Evolutionary conservation across 352 stramenopile genomes (phyloP).

Genomic region (Peronospora tabacina): DNA sequence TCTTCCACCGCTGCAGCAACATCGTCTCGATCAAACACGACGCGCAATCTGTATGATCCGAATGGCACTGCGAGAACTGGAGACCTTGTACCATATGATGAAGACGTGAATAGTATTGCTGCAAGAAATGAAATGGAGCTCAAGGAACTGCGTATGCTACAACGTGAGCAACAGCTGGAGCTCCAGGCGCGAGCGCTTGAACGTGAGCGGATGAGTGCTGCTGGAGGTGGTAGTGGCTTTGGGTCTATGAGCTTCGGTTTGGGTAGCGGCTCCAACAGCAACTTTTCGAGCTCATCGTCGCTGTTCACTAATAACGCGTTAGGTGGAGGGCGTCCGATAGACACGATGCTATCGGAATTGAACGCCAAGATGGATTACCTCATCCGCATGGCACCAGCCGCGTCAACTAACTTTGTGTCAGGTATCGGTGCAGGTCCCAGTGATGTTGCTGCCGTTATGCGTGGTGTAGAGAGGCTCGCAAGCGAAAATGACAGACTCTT

Average conservation of each 20-base stretch:
- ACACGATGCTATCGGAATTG: constrained; percentile 48
- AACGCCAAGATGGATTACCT: constrained; percentile 75
- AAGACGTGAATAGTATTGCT: constrained; percentile 23
- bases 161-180: constrained; percentile 49
- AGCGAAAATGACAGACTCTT: constrained; percentile 67
- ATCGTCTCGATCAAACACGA: constrained; percentile 18
- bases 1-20: constrained; percentile 7
- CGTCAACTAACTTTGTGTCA: constrained; percentile 14
- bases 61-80: constrained; percentile 19
- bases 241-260: constrained; percentile 25
- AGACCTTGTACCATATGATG: constrained; percentile 47
- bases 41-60: constrained; percentile 11
- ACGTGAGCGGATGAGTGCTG: constrained; percentile 25
- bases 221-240: constrained; percentile 15
- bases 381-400: constrained; percentile 48
- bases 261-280: constrained; percentile 18
- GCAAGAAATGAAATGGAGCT: constrained; percentile 47
- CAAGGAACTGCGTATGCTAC: constrained; percentile 43
- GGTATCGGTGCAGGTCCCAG: constrained; percentile 29
- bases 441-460: constrained; percentile 54
- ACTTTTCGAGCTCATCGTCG: constrained; percentile 19
- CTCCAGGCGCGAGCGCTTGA: constrained; percentile 40
- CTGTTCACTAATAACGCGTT: constrained; percentile 28
- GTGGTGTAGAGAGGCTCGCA: constrained; percentile 64
- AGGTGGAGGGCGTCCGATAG: constrained; percentile 33